These are phyloP conservation scores for Nothophytophthora sp. DNA, from an alignment of 352 stramenopile genomes.

Conservation along the genomic window DNA sequence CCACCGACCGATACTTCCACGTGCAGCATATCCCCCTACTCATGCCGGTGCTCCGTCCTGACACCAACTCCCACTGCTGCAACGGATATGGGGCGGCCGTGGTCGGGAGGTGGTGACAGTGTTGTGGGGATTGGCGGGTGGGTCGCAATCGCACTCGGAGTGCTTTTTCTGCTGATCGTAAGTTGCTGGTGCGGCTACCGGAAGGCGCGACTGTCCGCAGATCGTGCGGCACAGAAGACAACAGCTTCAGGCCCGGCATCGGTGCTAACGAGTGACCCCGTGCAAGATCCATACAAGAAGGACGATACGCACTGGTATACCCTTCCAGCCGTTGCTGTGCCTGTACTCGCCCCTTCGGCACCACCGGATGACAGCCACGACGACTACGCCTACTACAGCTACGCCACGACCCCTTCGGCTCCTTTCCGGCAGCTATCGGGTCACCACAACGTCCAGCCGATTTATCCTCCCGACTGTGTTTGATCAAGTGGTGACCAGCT, in stretches of 20 bases:
- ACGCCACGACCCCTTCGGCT: neutral
- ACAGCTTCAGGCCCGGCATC: neutral
- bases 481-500: neutral
- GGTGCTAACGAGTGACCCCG: neutral
- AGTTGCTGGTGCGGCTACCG: neutral
- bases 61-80: neutral
- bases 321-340: neutral
- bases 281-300: neutral
- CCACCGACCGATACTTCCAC: constrained; percentile 18
- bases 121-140: neutral
- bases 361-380: neutral
- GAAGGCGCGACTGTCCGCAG: neutral
- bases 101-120: neutral
- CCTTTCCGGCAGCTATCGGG: too few species aligned
- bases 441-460: too few species aligned
- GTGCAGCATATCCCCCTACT: neutral
- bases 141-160: neutral
- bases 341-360: neutral
- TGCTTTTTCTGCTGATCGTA: neutral
- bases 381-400: neutral
- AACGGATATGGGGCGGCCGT: neutral
- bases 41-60: neutral
- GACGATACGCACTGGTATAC: neutral
- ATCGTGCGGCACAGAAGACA: neutral
- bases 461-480: neutral